Conservation (phyloP, 371 early-diverging fungal species). For the Lichtheimia corymbifera region DNA sequence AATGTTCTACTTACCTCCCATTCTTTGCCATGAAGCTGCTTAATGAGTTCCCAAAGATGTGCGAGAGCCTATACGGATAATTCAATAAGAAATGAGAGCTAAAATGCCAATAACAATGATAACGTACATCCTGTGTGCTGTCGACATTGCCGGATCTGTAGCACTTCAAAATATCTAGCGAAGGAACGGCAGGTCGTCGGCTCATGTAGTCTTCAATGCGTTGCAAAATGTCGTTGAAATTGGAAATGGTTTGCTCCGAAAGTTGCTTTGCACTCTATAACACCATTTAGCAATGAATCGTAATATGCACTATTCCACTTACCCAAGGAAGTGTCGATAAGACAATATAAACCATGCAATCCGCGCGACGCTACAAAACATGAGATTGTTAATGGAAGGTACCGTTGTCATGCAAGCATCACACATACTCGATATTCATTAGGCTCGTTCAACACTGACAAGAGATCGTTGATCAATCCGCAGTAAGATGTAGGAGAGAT, state of each 20-base stretch:
- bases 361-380: conserved; percentile 56
- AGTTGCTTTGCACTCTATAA: conserved; percentile 56
- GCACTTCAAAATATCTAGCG: conserved; percentile 53
- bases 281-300: neutral
- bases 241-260: conserved; percentile 53
- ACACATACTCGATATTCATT: conserved; percentile 44
- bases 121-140: conserved; percentile 57
- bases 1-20: conserved; percentile 57
- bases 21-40: conserved; percentile 52
- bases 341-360: conserved; percentile 73
- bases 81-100: neutral
- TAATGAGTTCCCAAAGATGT: conserved; percentile 70
- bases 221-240: conserved; percentile 60
- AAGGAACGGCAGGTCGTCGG: conserved; percentile 38
- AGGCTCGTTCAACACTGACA: conserved; percentile 60
- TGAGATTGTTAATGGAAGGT: neutral
- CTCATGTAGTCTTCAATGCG: conserved; percentile 69
- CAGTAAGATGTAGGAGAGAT: conserved; percentile 69
- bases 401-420: neutral
- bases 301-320: conserved; percentile 12
- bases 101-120: neutral
- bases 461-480: conserved; percentile 58
- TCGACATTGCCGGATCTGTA: conserved; percentile 54
- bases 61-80: conserved; percentile 52
- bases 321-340: conserved; percentile 82